Conservation (phyloP, 148 eudicot genomes). For the Camellia lanceoleosa region DNA sequence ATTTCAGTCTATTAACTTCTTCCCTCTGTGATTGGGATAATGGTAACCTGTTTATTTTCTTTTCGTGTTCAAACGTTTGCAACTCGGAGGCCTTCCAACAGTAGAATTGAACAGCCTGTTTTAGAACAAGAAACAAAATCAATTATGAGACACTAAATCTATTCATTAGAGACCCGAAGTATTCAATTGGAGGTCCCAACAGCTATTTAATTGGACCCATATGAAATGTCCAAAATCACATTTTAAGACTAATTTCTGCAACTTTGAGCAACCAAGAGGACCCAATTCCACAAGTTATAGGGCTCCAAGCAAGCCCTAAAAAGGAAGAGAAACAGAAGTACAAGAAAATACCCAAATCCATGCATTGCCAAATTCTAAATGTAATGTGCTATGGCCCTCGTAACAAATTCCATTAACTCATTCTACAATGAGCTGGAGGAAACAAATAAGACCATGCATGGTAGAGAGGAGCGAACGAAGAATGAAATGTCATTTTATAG, state of each 20-base stretch:
- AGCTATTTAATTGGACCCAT: not conserved
- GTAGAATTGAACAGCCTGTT: conserved; percentile 79
- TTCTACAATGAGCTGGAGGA: not conserved
- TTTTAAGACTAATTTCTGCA: not conserved
- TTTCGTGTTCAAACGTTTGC: conserved; percentile 19
- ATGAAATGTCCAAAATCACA: not conserved
- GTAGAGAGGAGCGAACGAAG: not conserved
- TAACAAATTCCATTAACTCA: not conserved
- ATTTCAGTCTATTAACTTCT: conserved; percentile 29
- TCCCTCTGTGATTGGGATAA: conserved; percentile 47
- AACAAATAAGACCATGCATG: not conserved
- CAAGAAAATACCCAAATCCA: not conserved
- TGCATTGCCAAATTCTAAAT: not conserved
- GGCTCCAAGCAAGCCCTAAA: not conserved
- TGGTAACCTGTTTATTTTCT: conserved; percentile 21
- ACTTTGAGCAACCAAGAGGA: not conserved
- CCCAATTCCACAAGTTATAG: not conserved
- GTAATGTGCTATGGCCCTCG: not conserved
- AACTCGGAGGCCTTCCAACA: conserved; percentile 48
- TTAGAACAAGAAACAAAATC: not conserved
- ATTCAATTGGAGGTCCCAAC: not conserved
- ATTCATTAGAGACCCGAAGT: not conserved
- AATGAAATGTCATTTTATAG: not conserved
- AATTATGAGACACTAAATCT: not conserved
- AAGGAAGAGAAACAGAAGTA: not conserved